Conservation (phyloP, 371 early-diverging fungal genomes). For the Choanephora cucurbitarum region DNA sequence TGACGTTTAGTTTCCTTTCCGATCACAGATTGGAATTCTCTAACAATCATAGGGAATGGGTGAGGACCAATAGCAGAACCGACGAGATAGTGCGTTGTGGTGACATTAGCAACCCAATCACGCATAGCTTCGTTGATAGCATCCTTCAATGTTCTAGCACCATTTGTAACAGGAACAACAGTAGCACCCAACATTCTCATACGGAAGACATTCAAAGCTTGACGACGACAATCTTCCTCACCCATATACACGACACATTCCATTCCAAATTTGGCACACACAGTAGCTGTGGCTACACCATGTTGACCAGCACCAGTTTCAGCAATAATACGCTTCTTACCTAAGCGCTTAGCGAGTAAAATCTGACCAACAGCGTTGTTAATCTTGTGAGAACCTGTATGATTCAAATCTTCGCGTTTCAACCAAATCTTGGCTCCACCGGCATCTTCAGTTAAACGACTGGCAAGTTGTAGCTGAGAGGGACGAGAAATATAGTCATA, state of each 20-base stretch:
- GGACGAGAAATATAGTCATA: constrained; percentile 93
- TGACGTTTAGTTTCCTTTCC: constrained; percentile 85
- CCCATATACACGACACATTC: constrained; percentile 98
- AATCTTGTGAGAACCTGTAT: constrained; percentile 98
- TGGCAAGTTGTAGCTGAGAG: constrained; percentile 85
- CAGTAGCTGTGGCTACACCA: constrained; percentile 97
- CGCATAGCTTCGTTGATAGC: constrained; percentile 98
- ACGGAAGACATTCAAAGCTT: constrained; percentile 95
- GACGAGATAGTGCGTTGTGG: constrained; percentile 92
- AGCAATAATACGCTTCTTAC: constrained; percentile 96
- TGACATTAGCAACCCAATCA: constrained; percentile 96
- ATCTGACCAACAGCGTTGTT: constrained; percentile 97
- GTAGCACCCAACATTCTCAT: constrained; percentile 93
- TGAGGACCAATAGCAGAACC: constrained; percentile 96
- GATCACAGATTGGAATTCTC: constrained; percentile 96
- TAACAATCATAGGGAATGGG: constrained; percentile 94
- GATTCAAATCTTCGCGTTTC: constrained; percentile 98
- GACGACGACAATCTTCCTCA: constrained; percentile 91
- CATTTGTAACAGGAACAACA: constrained; percentile 84
- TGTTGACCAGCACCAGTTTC: constrained; percentile 99
- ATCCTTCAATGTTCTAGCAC: constrained; percentile 91
- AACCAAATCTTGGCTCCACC: constrained; percentile 94
- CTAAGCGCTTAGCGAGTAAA: constrained; percentile 90
- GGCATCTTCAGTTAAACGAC: constrained; percentile 76
- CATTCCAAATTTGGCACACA: constrained; percentile 96